Evolutionary conservation across 2,329 filamentous ascomycete genomes (phyloP).

Genomic region (Calonectria pauciramosa): DNA sequence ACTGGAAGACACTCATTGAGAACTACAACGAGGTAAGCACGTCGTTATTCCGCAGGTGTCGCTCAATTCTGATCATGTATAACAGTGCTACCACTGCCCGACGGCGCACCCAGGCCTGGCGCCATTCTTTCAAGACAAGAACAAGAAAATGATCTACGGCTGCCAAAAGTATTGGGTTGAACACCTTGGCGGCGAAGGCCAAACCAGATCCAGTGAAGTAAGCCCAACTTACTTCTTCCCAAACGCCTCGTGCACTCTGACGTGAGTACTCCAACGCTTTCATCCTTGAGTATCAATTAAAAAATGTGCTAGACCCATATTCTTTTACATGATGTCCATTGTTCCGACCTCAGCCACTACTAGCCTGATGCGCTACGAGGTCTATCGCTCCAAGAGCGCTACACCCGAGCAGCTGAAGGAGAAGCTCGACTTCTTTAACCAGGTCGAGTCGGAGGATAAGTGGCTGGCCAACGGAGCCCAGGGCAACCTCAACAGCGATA

Average conservation of each 20-base stretch:
- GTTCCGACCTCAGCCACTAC: slow-evolving; percentile 64
- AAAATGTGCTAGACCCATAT: slow-evolving; percentile 59
- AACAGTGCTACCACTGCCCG: slow-evolving; percentile 71
- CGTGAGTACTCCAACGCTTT: slow-evolving; percentile 52
- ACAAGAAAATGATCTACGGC: slow-evolving; percentile 53
- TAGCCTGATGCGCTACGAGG: slow-evolving; percentile 71
- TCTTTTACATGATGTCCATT: slow-evolving; percentile 74
- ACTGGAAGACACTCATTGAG: slow-evolving; percentile 72
- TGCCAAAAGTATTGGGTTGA: slow-evolving; percentile 67
- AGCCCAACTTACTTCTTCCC: slow-evolving; percentile 63
- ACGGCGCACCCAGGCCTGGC: slow-evolving; percentile 70
- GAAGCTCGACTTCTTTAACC: slow-evolving; percentile 71
- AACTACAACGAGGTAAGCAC: slow-evolving; percentile 67
- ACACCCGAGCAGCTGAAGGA: slow-evolving; percentile 68
- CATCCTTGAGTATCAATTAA: not conserved
- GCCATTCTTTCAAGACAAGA: slow-evolving; percentile 49
- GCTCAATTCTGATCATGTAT: not conserved
- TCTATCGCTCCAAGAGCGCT: slow-evolving; percentile 71
- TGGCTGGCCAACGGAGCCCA: slow-evolving; percentile 70
- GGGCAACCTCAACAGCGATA: slow-evolving; percentile 70
- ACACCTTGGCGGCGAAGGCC: slow-evolving; percentile 60
- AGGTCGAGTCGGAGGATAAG: slow-evolving; percentile 75
- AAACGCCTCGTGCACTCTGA: slow-evolving; percentile 62
- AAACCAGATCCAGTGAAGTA: slow-evolving; percentile 52
- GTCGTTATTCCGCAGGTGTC: not conserved